Evolutionary conservation across 2,329 filamentous ascomycete species (phyloP).

Genomic region (Phaeosphaeriaceae sp.): DNA sequence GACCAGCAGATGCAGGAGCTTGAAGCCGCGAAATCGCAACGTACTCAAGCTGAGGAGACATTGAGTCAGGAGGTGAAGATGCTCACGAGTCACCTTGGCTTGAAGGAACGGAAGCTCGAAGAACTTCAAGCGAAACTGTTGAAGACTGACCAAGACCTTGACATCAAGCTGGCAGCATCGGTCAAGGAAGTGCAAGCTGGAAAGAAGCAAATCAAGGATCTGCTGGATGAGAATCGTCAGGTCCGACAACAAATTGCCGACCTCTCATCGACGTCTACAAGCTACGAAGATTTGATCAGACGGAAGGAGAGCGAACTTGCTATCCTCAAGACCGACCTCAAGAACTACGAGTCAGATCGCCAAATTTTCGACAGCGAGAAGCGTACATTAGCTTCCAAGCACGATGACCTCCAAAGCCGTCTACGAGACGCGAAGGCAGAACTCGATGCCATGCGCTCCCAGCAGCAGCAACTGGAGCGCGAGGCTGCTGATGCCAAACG

Average conservation of each 20-base stretch:
- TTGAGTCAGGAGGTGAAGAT: constrained; percentile 87
- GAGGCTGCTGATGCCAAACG: constrained; percentile 89
- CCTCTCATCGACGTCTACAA: constrained; percentile 87
- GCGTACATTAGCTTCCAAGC: constrained; percentile 72
- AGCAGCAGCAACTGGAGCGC: constrained; percentile 82
- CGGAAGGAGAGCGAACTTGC: constrained; percentile 93
- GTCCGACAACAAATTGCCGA: constrained; percentile 86
- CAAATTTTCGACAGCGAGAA: constrained; percentile 81
- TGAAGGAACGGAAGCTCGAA: constrained; percentile 89
- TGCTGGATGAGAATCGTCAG: constrained; percentile 80
- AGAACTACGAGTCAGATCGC: constrained; percentile 81
- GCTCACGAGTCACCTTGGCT: constrained; percentile 84
- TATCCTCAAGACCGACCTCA: constrained; percentile 83
- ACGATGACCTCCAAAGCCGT: constrained; percentile 76
- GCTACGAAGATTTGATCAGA: constrained; percentile 91
- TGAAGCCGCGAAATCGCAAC: constrained; percentile 72
- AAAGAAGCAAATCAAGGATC: constrained; percentile 76
- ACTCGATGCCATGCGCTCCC: constrained; percentile 82
- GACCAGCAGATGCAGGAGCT: constrained; percentile 75
- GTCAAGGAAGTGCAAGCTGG: constrained; percentile 80
- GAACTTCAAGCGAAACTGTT: constrained; percentile 86
- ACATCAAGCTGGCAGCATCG: constrained; percentile 79
- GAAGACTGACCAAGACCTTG: constrained; percentile 85
- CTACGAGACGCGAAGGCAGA: constrained; percentile 88
- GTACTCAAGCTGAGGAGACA: constrained; percentile 76